Base-by-base conservation (phyloP, 805 yeast genomes). In the Teunomyces funiuensis region DNA sequence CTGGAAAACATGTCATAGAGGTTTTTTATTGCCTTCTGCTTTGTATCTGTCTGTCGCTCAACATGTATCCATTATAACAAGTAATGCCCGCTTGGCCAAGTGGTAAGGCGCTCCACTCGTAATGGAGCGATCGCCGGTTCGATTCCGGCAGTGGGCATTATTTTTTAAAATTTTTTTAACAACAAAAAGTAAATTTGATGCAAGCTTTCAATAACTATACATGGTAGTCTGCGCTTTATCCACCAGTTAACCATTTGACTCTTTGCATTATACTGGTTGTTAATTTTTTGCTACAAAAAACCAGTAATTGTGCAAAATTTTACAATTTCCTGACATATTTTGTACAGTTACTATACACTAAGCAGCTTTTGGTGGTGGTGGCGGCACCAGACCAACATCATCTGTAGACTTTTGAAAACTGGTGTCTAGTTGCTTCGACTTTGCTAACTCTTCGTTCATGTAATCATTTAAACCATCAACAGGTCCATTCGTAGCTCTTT, bases 101-200 rank as follows among this genome's bases (percentile, higher is more conserved):
- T 69, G 75, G 74, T 69, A 69, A 69, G 75, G 75, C 75, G 67
- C 74, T 69, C 70, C 75, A 69, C 75, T 69, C 73, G 75, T 69
- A 69, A 69, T 69, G 75, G 70, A 69, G 74, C 73, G 74, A 69
- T 68, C 75, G 74, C 63, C 74, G 73, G 75, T 69, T 69, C 75
- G 71, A 69, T 61, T 69, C 75, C 73, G 75, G 64, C 74, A 68
- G 69, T 62, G 71, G 74, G 75, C 75, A 69, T 22, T 43, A 47
- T 46, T 36, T 52, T 37, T 51, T 48, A n/a, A 11, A 6, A 16
- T 19, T 43, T 41, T 41, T 37, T 28, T 18, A 40, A 33, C 18
- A 33, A 11, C 28, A 26, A 22, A 25, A 6, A 10, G 7, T 11
- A 16, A 20, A 19, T 19, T 13, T 2, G 4, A n/a, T 4, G n/a